A percentile compares a stretch with the other conserved stretches of the same genome.
phyloP scores from a whole-genome alignment of 768 basidiomycete species.

The Suillus bovinus region DNA sequence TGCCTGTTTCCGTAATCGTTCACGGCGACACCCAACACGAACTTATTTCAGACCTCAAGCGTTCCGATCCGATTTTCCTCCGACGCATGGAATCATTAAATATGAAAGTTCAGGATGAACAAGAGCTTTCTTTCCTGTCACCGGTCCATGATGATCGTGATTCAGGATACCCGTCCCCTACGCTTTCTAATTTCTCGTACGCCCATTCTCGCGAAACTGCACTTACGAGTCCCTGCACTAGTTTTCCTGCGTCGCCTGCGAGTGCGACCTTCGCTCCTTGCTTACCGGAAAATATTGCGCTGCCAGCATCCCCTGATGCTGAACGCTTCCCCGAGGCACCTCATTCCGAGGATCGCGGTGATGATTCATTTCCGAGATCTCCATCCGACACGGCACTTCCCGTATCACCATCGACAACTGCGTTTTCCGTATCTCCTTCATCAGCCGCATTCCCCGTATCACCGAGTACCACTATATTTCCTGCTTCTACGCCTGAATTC shows the following conservation, averaged over 20 bases:
- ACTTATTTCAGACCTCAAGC: slow-evolving; percentile 16
- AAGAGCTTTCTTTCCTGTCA: slow-evolving; percentile 18
- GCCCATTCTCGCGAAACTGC: slow-evolving; percentile 27
- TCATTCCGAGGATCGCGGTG: neutral
- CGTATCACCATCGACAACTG: slow-evolving; percentile 1
- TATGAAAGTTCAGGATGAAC: slow-evolving; percentile 12
- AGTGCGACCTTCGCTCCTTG: slow-evolving; percentile 22
- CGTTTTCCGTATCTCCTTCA: slow-evolving; percentile 12
- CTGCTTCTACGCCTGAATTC: neutral
- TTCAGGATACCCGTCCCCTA: slow-evolving; percentile 28
- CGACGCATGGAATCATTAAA: slow-evolving; percentile 5
- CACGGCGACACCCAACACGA: slow-evolving; percentile 31
- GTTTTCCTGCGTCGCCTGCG: slow-evolving; percentile 23
- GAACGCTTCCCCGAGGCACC: slow-evolving; percentile 14
- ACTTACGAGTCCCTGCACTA: slow-evolving; percentile 24
- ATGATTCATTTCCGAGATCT: neutral
- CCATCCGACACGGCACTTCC: slow-evolving; percentile 9
- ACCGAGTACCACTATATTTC: slow-evolving; percentile 8
- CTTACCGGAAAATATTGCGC: slow-evolving; percentile 24
- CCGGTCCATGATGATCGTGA: slow-evolving; percentile 23
- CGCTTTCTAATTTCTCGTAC: slow-evolving; percentile 28
- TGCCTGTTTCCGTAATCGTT: slow-evolving; percentile 32
- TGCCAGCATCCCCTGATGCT: slow-evolving; percentile 26
- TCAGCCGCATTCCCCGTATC: slow-evolving; percentile 4
- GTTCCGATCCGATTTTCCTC: slow-evolving; percentile 10